A percentile compares a stretch with the other conserved stretches of the same genome.
Evolutionary conservation across 371 early-diverging fungal species (phyloP).

Genomic region (Sanchytrium tribonematis): DNA sequence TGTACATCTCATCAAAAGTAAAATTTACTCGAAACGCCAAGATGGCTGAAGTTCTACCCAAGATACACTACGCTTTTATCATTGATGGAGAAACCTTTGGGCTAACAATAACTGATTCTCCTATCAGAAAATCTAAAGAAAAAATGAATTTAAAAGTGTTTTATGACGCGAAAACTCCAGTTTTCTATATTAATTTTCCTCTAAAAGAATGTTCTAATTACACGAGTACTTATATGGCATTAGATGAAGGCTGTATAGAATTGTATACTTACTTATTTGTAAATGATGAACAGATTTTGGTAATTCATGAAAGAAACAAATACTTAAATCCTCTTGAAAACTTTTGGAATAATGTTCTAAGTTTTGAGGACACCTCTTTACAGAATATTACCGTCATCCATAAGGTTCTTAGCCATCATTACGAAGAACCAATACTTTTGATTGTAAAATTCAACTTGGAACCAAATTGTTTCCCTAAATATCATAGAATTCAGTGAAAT

Average conservation of each 20-base stretch:
- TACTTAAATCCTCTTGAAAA: not conserved
- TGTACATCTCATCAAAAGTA: too few relatives aligned
- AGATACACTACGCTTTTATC: not conserved
- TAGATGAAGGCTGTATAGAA: not conserved
- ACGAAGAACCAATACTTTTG: not conserved
- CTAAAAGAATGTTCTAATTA: not conserved
- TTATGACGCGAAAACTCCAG: slow-evolving; percentile 1
- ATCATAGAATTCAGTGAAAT: not conserved
- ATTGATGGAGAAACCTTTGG: not conserved
- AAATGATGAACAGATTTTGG: not conserved
- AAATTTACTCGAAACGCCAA: not conserved
- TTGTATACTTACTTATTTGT: not conserved
- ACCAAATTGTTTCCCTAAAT: not conserved
- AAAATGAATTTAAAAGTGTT: not conserved
- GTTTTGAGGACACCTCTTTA: not conserved
- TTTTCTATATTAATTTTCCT: not conserved
- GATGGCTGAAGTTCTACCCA: not conserved
- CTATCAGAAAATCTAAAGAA: not conserved
- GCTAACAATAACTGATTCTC: not conserved
- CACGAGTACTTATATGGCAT: not conserved
- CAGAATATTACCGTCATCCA: not conserved
- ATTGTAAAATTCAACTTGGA: not conserved
- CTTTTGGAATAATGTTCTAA: not conserved
- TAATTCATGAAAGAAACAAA: not conserved
- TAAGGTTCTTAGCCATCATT: not conserved